Evolutionary conservation across 83 land plant genomes (phyloP).

Genomic region (Thuja plicata): DNA sequence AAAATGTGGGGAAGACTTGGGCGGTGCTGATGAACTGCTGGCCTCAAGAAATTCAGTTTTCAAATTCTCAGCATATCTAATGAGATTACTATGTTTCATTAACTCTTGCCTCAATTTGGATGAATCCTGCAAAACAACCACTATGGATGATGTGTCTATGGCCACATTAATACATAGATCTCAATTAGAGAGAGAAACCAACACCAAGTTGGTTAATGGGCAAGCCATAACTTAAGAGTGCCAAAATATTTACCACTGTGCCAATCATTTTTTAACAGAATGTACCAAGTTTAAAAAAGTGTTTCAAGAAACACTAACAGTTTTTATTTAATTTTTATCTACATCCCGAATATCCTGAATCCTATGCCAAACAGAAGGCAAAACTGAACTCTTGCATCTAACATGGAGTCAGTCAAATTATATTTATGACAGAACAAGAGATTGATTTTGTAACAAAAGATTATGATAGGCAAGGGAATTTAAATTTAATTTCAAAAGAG

Average conservation of each 20-base stretch:
- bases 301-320: background rate
- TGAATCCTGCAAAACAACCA: constrained; percentile 39
- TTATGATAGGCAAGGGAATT: no score
- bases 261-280: background rate
- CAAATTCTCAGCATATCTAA: constrained; percentile 43
- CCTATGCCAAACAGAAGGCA: background rate
- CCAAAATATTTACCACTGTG: background rate
- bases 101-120: constrained; percentile 48
- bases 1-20: constrained; percentile 24
- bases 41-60: constrained; percentile 40
- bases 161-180: background rate
- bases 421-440: background rate
- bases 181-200: background rate
- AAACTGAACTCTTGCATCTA: background rate
- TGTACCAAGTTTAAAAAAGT: background rate
- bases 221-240: background rate
- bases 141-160: constrained; percentile 3
- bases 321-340: background rate
- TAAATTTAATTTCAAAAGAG: no score
- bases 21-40: constrained; percentile 38
- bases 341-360: background rate
- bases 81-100: constrained; percentile 49
- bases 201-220: background rate
- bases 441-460: background rate
- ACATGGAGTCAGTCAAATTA: background rate